Base-by-base conservation (phyloP, 352 stramenopile species). In the Pythium sukuiense region DNA sequence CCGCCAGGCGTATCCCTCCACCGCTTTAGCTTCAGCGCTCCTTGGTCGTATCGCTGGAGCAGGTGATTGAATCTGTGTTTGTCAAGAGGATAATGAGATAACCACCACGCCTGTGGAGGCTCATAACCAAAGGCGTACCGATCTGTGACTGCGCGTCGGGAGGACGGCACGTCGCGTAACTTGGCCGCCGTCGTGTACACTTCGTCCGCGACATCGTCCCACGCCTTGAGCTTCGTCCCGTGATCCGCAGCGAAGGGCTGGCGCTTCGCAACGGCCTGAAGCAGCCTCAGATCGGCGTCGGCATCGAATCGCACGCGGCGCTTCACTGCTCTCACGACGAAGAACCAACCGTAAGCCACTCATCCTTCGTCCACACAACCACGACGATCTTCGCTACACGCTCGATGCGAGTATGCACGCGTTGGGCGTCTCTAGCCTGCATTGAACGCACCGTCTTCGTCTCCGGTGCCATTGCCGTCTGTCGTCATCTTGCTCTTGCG, bases 171-270 rank as follows among this genome's bases (percentile, higher is more conserved):
- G 24, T 72, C 63, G 12, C 61, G 67, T 16, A 77, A 57, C 54
- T 74, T 74, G 35, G 70, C 65, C 11, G 70, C 65, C 6, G 65
- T 78, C 32, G 69, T 37, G 37, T 74, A 76, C 20, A 79, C 69
- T 53, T 80, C 73, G 24, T 72, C 59, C n/a, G 79, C 79, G 6
- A 87, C 63, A 16, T 74, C 59, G 55, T 87, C 74, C 79, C 79
- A 87, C 29, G 76, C 71, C 20, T 76, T 76, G 57, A 87, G 72
- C 65, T 81, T 80, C 39, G 67, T 72, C 26, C 79, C 79, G 55
- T 87, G 79, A 41, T 79, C 71, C 3, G 79, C 79, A 6, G 73
- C 68, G 37, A 77, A 81, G 14, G 79, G 79, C 53, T 87, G 73
- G 63, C 75, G 66, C 37, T 70, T 63, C 39, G 71, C 72, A 32